These are phyloP conservation scores for Cladosporium sp. DNA, from an alignment of 2,329 filamentous ascomycete genomes.

Conservation along the genomic window DNA sequence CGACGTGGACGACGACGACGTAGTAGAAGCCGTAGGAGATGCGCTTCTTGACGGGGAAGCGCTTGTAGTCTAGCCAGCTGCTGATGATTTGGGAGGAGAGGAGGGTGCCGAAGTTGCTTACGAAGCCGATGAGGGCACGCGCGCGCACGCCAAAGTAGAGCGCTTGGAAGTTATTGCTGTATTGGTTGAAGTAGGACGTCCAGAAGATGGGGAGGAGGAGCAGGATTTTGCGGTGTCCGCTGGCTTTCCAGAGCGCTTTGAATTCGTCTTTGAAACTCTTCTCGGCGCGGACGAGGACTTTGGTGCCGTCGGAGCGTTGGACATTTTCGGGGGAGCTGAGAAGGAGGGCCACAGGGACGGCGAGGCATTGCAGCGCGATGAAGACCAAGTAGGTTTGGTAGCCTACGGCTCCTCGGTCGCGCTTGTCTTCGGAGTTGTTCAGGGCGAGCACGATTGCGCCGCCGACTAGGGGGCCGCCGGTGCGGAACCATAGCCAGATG, in stretches of 20 bases:
- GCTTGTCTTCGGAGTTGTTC: conserved; percentile 43
- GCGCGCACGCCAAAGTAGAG: conserved; percentile 46
- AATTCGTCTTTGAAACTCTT: conserved; percentile 39
- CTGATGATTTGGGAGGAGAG: conserved; percentile 44
- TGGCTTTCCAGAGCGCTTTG: conserved; percentile 32
- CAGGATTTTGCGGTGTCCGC: conserved; percentile 28
- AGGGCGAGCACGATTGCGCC: conserved; percentile 44
- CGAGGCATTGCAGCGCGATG: conserved; percentile 37
- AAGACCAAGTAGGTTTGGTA: conserved; percentile 41
- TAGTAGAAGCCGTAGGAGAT: conserved; percentile 38
- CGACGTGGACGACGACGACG: conserved; percentile 40
- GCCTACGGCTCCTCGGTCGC: conserved; percentile 31
- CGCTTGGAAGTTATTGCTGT: conserved; percentile 46
- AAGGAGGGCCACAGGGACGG: conserved; percentile 36
- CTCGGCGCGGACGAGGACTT: conserved; percentile 35
- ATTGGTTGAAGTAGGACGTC: conserved; percentile 44
- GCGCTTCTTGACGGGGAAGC: conserved; percentile 38
- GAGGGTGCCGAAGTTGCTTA: conserved; percentile 39
- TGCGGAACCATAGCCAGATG: conserved; percentile 49
- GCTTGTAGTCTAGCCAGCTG: conserved; percentile 42
- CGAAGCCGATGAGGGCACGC: conserved; percentile 45
- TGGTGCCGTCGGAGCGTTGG: conserved; percentile 38
- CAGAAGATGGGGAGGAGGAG: conserved; percentile 42
- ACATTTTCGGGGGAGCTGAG: conserved; percentile 40
- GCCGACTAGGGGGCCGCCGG: conserved; percentile 45